Evolutionary conservation across 192 early-diverging fungal genomes (phyloP).

Genomic region (Backusella parvicylindrica): DNA sequence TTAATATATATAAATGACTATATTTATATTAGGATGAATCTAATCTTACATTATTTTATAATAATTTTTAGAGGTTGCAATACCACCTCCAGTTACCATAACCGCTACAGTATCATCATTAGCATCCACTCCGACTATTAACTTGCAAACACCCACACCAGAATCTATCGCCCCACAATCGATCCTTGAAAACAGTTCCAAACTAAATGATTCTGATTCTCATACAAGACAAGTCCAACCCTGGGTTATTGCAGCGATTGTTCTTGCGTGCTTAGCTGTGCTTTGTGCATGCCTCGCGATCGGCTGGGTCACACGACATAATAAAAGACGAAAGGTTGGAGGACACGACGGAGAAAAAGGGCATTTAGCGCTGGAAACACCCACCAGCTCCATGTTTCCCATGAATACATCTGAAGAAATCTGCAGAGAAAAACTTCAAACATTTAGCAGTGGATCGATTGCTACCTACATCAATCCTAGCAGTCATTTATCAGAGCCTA

Average conservation of each 20-base stretch:
- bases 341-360: neutral
- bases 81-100: neutral
- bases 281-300: conserved; percentile 16
- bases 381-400: neutral
- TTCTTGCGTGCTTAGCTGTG: conserved; percentile 19
- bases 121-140: neutral
- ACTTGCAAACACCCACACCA: neutral
- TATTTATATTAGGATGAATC: neutral
- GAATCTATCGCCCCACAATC: neutral
- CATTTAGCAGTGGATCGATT: neutral
- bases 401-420: neutral
- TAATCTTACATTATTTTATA: neutral
- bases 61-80: neutral
- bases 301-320: conserved; percentile 14
- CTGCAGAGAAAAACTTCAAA: conserved; percentile 1
- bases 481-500: neutral
- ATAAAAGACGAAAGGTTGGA: conserved; percentile 14
- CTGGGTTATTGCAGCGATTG: conserved; percentile 24
- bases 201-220: neutral
- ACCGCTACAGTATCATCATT: neutral
- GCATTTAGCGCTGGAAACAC: neutral
- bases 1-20: neutral
- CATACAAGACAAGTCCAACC: conserved; percentile 2
- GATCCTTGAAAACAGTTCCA: neutral
- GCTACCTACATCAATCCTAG: neutral